Percentiles rank a stretch among this genome's conserved stretches.
Evolutionary conservation across 495 filamentous ascomycete genomes (phyloP).

Genomic region (Penicillium antarcticum): DNA sequence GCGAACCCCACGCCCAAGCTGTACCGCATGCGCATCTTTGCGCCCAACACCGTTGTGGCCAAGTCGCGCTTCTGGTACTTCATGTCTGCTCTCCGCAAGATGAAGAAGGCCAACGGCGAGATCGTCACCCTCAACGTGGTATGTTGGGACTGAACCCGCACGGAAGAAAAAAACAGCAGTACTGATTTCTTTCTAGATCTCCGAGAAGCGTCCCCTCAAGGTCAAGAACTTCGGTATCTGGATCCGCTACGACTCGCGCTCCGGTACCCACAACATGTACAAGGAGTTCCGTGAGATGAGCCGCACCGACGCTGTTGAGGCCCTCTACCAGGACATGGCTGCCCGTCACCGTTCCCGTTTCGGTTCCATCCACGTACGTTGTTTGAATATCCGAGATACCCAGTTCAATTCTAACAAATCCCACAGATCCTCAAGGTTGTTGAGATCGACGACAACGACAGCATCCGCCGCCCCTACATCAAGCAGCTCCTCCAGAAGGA

Average conservation of each 20-base stretch:
- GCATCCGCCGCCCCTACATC: constrained; percentile 97
- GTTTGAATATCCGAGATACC: not conserved
- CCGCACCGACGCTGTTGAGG: constrained; percentile 88
- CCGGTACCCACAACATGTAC: constrained; percentile 99
- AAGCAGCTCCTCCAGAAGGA: constrained; percentile 93
- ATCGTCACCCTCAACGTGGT: constrained; percentile 96
- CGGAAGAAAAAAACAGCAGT: not conserved
- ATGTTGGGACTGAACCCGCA: constrained; percentile 34
- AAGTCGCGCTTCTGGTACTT: constrained; percentile 99
- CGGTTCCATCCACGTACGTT: constrained; percentile 91
- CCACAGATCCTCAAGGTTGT: constrained; percentile 93
- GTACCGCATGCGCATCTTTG: constrained; percentile 99
- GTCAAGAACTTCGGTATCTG: constrained; percentile 99
- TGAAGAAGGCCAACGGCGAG: constrained; percentile 99
- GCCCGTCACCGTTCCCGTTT: constrained; percentile 97
- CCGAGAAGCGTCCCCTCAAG: constrained; percentile 96
- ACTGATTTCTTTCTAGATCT: constrained; percentile 61
- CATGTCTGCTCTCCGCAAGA: constrained; percentile 95
- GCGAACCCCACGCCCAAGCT: constrained; percentile 92
- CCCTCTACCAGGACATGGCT: constrained; percentile 99
- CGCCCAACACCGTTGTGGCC: constrained; percentile 92
- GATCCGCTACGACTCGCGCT: constrained; percentile 99
- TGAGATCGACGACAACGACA: constrained; percentile 87
- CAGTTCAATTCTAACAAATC: constrained; percentile 24
- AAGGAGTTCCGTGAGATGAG: constrained; percentile 99